Base-by-base conservation (phyloP, 2,329 filamentous ascomycete species). In the Coniella vitis region DNA sequence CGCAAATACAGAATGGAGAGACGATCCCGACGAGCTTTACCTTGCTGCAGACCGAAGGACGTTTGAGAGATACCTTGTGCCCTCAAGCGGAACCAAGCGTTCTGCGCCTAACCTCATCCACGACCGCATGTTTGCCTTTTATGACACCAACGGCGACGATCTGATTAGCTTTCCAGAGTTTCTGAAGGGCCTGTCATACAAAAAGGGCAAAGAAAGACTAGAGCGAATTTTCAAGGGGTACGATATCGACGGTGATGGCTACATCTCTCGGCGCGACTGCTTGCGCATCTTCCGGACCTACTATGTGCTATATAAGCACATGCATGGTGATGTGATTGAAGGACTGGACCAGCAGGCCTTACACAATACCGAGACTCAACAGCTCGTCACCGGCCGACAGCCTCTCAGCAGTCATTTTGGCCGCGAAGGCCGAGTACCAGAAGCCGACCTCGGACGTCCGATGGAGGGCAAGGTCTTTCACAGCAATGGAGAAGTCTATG, bases 61-160 rank as follows among this genome's bases (percentile, higher is more conserved):
- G 0, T 98, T 98, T 67, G 89, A 96, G 63, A 83, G 87, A 41
- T 95, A 90, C 57, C 82, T 97, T 52, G 84, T 94, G 7, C 88
- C 89, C 3, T 86, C 86, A n/a, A 87, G 86, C 13, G 86, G 85
- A n/a, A 79, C 82, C 50, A 79, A 84, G 29, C 84, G 89, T 48
- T 81, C 86, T 10, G 78, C 85, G 1, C 88, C 91, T 1, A 96
- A 94, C 63, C 78, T 95, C 13, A 87, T 98, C 51, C 93, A 95
- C 61, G 91, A 98, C 64, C 86, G 93, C 57, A 93, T 96, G 79
- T 98, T 97, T 67, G 81, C 87, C 44, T 96, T 96, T 65, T 98
- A 96, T 65, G 93, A 98, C 66, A 87, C 84, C 29, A 91, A 97
- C 63, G 78, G 81, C 37, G 89, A 98, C 62, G 87, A 86, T 19